phyloP scores from a whole-genome alignment of 345 rosid species.

The Pseudoturritis turrita region DNA sequence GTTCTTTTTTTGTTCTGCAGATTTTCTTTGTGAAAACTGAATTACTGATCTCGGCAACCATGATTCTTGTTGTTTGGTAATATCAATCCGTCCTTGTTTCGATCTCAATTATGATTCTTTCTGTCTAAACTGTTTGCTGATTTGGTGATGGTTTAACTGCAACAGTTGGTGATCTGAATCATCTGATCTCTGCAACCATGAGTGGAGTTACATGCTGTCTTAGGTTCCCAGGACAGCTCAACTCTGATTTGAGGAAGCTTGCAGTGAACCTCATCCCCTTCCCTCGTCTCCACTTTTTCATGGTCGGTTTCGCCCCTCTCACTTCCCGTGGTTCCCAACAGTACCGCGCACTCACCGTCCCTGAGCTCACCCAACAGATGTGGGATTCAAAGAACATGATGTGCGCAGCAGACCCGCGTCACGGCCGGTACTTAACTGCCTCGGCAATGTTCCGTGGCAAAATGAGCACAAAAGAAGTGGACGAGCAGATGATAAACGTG shows the following conservation, averaged over 20 bases:
- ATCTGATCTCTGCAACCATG: constrained; percentile 75
- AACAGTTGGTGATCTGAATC: constrained; percentile 75
- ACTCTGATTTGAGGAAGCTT: constrained; percentile 76
- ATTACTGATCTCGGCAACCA: not conserved
- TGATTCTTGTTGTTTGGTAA: not conserved
- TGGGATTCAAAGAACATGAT: constrained; percentile 89
- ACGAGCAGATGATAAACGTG: constrained; percentile 81
- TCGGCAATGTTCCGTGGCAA: constrained; percentile 84
- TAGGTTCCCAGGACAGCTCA: constrained; percentile 80
- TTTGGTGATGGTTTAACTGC: constrained; percentile 8
- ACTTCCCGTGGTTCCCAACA: constrained; percentile 79
- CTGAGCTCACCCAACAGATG: constrained; percentile 83
- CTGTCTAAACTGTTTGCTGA: not conserved
- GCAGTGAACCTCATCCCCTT: constrained; percentile 80
- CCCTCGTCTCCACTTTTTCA: constrained; percentile 77
- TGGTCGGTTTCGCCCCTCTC: constrained; percentile 74
- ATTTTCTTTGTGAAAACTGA: not conserved
- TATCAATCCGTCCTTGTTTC: not conserved
- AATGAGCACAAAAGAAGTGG: constrained; percentile 85
- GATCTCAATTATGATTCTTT: not conserved
- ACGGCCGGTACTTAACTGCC: constrained; percentile 68
- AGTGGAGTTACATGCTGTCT: constrained; percentile 83
- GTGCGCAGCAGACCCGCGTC: constrained; percentile 77
- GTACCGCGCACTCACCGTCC: constrained; percentile 66
- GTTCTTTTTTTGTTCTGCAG: not conserved